Evolutionary conservation across 1,284 basidiomycete species (phyloP), one percentile per base, ranked within the genome.

Genomic region (Taiwanofungus camphoratus): DNA sequence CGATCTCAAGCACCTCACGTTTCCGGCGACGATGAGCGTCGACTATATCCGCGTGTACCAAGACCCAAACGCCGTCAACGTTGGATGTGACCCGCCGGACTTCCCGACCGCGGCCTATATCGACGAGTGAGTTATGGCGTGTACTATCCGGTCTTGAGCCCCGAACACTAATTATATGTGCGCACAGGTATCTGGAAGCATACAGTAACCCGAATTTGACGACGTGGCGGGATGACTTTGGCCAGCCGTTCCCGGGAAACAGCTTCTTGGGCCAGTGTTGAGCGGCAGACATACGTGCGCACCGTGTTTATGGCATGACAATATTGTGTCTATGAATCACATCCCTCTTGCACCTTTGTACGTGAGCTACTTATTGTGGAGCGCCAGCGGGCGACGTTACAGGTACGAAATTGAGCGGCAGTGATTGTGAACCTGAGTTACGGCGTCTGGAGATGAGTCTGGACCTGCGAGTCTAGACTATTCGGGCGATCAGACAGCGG

Each of bases 21-120:
- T 87, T 66, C 89, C 89, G 1, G 63, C 68, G 3, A 70, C 67
- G 5, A 84, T 92, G 85, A 68, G 68, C 24, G 69, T 94, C 40
- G 90, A 95, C 60, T 94, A 82, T 65, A 76, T 93, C 31, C 77
- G 91, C 7, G 82, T 93, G 1, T 92, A 91, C 59, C 87, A 89
- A 55, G 73, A 79, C 11, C 71, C 76, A 48, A 66, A 78, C 41
- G 60, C 71, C 9, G 74, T 82, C 42, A 89, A 87, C 59, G 69
- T 90, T 22, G 88, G 90, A 3, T 95, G 92, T 57, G 85, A 92
- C 55, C 91, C 91, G 5, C 63, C 69, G 19, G 76, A 79, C 40
- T 84, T 80, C 61, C 92, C 91, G 0, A 94, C 92, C 0, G 62
- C 71, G 26, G 69, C 74, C 15, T 90, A 90, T 58, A 89, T 90